These are phyloP conservation scores for Ceratocystis destructans DNA, from an alignment of 2,329 filamentous ascomycete genomes.

Conservation along the genomic window DNA sequence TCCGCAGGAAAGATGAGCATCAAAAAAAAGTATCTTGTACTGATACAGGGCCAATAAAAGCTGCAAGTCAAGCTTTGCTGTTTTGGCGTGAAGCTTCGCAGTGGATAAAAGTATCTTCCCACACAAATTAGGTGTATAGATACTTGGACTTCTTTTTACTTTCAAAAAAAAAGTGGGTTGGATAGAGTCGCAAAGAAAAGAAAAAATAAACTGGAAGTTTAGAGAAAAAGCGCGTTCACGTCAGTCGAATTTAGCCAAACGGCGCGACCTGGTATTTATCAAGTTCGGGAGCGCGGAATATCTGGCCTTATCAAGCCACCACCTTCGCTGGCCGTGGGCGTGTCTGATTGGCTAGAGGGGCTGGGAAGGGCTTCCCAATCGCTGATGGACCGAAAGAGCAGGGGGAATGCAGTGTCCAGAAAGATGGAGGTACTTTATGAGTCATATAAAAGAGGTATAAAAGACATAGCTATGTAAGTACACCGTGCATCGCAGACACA, in stretches of 20 bases:
- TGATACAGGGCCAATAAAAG: no score
- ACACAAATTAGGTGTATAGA: constrained; percentile 13
- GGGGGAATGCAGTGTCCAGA: constrained; percentile 5
- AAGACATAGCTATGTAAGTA: constrained; percentile 1
- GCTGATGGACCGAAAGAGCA: not conserved
- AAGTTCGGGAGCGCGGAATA: constrained; percentile 19
- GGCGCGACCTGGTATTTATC: constrained; percentile 22
- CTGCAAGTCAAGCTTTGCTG: no score
- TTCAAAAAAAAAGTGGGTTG: not conserved
- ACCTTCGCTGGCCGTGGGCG: constrained; percentile 6
- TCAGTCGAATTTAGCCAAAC: constrained; percentile 19
- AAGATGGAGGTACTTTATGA: constrained; percentile 11
- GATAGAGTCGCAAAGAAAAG: constrained; percentile 15
- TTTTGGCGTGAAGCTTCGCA: not conserved
- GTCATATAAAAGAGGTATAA: constrained; percentile 10
- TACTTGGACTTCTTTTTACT: constrained; percentile 1
- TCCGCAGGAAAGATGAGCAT: not conserved
- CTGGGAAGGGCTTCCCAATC: not conserved
- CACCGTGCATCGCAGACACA: constrained; percentile 9
- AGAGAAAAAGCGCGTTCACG: constrained; percentile 21
- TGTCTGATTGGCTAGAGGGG: constrained; percentile 15
- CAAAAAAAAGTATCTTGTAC: not conserved
- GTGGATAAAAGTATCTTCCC: constrained; percentile 16
- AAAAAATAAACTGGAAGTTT: constrained; percentile 17
- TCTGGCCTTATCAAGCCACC: constrained; percentile 19